Evolutionary conservation across 225 moss, liverwort and hornwort species (phyloP).

Genomic region (Antitrichia curtipendula): DNA sequence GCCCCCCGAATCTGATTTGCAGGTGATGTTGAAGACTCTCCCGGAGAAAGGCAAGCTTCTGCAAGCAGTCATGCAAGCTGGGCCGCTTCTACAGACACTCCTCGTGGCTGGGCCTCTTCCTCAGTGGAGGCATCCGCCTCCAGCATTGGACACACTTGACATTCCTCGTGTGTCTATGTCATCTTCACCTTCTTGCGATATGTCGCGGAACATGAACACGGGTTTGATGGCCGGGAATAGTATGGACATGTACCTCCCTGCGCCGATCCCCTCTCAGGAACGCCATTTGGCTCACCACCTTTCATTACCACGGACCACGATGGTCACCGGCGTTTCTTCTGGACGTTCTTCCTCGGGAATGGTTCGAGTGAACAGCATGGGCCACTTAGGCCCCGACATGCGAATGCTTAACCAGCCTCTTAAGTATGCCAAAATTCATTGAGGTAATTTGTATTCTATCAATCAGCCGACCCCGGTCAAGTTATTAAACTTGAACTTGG

Average conservation of each 20-base stretch:
- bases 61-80: conserved; percentile 79
- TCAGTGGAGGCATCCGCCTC: conserved; percentile 82
- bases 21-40: conserved; percentile 73
- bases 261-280: conserved; percentile 27
- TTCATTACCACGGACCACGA: conserved; percentile 32
- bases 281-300: conserved; percentile 30
- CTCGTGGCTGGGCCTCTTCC: conserved; percentile 74
- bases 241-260: conserved; percentile 38
- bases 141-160: conserved; percentile 61
- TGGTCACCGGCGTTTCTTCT: conserved; percentile 24
- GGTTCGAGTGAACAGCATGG: conserved; percentile 43
- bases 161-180: conserved; percentile 78
- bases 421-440: conserved; percentile 51
- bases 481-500: conserved; percentile 18
- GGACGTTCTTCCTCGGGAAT: conserved; percentile 18
- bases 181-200: conserved; percentile 42
- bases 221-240: conserved; percentile 34
- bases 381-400: conserved; percentile 39
- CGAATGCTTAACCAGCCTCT: conserved; percentile 38
- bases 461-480: conserved; percentile 33
- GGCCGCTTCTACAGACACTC: conserved; percentile 61
- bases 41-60: conserved; percentile 84
- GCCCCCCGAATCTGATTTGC: conserved; percentile 76
- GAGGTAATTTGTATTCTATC: conserved; percentile 29
- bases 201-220: conserved; percentile 25